A percentile compares a stretch with the other conserved stretches of the same genome.
phyloP scores from a whole-genome alignment of 805 yeast species.

The Blastobotrys americana region DNA sequence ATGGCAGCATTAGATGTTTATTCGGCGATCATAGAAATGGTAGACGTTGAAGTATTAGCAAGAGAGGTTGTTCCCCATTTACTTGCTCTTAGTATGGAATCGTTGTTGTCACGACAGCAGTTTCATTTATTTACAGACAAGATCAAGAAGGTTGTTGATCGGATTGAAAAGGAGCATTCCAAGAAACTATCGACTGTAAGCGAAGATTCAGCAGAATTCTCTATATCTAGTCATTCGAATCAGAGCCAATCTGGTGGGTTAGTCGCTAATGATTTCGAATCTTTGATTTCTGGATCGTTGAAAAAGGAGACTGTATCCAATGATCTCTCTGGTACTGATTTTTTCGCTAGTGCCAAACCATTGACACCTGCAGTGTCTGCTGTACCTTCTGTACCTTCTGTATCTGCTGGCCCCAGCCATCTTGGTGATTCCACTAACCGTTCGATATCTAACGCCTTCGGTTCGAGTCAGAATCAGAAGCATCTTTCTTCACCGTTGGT shows the following conservation, averaged over 20 bases:
- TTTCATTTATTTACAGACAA: conserved; percentile 36
- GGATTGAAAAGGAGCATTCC: conserved; percentile 40
- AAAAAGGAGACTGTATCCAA: background rate
- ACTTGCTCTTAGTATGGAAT: conserved; percentile 43
- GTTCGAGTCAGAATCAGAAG: no score
- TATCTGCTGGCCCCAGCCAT: no score
- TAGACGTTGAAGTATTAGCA: conserved; percentile 46
- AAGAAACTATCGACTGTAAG: conserved; percentile 24
- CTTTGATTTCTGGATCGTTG: background rate
- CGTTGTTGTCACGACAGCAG: conserved; percentile 36
- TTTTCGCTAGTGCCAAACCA: no score
- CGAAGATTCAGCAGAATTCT: background rate
- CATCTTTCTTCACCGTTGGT: conserved; percentile 2
- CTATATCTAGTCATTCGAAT: background rate
- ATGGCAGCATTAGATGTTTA: conserved; percentile 42
- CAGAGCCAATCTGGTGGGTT: background rate
- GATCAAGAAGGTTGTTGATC: conserved; percentile 37
- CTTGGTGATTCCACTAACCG: no score
- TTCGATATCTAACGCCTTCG: no score
- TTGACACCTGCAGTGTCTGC: background rate
- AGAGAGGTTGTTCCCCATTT: conserved; percentile 48
- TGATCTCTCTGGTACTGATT: no score
- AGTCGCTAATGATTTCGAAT: background rate
- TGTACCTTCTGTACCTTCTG: background rate
- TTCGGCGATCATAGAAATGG: conserved; percentile 28